Evolutionary conservation across 371 early-diverging fungal genomes (phyloP).

Genomic region (Mucor mucedo): DNA sequence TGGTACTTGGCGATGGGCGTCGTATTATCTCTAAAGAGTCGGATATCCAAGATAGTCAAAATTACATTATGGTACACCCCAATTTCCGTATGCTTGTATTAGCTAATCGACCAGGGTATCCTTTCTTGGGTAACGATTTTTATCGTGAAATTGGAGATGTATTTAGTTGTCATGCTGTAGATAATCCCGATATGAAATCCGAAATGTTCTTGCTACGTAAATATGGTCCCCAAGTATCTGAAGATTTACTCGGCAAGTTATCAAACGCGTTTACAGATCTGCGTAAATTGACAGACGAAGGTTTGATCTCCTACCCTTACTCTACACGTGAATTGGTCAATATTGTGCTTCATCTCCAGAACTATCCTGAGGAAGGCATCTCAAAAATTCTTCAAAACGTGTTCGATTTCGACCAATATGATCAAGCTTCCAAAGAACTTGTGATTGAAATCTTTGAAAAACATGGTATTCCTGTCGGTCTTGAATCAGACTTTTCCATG

Average conservation of each 20-base stretch:
- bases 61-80: constrained; percentile 68
- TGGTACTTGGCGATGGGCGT: constrained; percentile 84
- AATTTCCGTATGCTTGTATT: constrained; percentile 86
- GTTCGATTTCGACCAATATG: constrained; percentile 86
- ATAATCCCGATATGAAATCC: constrained; percentile 79
- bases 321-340: constrained; percentile 86
- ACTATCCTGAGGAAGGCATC: constrained; percentile 76
- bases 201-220: constrained; percentile 76
- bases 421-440: constrained; percentile 65
- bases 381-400: constrained; percentile 80
- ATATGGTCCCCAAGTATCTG: constrained; percentile 77
- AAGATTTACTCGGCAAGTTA: constrained; percentile 68
- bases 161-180: constrained; percentile 78
- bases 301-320: constrained; percentile 84
- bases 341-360: constrained; percentile 77
- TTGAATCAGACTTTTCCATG: constrained; percentile 75
- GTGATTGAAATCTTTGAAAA: constrained; percentile 78
- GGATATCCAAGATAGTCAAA: constrained; percentile 44
- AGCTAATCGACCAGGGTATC: constrained; percentile 86
- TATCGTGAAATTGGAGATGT: constrained; percentile 85
- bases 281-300: constrained; percentile 78
- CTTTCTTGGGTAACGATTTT: constrained; percentile 84
- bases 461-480: constrained; percentile 78
- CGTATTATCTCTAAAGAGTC: constrained; percentile 66
- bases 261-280: constrained; percentile 79